Evolutionary conservation across 805 yeast genomes (phyloP).

Genomic region (Metschnikowia rubicola): DNA sequence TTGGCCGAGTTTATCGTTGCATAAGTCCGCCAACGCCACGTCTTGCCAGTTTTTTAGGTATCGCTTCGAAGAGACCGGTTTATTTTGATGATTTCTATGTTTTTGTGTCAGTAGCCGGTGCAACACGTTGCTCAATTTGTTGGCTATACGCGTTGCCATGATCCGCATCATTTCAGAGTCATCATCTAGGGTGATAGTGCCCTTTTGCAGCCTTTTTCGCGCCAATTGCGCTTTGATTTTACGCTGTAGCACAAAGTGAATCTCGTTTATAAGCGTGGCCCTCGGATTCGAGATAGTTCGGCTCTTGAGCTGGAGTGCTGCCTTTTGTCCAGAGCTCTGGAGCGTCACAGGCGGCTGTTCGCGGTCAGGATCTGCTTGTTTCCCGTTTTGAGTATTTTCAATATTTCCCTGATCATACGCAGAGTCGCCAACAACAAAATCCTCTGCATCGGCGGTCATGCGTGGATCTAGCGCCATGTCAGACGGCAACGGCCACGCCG

Average conservation of each 20-base stretch:
- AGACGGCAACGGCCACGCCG: constrained; percentile 54
- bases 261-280: constrained; percentile 15
- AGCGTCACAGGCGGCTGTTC: neutral
- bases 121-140: constrained; percentile 7
- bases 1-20: constrained; percentile 1
- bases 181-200: neutral
- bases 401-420: neutral
- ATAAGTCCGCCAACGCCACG: constrained; percentile 10
- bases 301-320: constrained; percentile 2
- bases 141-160: constrained; percentile 15
- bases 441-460: constrained; percentile 8
- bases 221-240: constrained; percentile 2
- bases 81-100: neutral
- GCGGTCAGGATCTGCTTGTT: neutral
- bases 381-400: neutral
- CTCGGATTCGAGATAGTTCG: constrained; percentile 5
- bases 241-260: constrained; percentile 12
- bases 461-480: constrained; percentile 10
- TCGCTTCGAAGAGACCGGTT: neutral
- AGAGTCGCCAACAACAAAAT: constrained; percentile 3
- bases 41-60: constrained; percentile 15
- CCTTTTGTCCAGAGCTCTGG: neutral
- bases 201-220: neutral
- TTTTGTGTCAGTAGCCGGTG: neutral
- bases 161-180: constrained; percentile 7